Base-by-base conservation (phyloP, 2,329 filamentous ascomycete species). In the Paramyrothecium sp. region DNA sequence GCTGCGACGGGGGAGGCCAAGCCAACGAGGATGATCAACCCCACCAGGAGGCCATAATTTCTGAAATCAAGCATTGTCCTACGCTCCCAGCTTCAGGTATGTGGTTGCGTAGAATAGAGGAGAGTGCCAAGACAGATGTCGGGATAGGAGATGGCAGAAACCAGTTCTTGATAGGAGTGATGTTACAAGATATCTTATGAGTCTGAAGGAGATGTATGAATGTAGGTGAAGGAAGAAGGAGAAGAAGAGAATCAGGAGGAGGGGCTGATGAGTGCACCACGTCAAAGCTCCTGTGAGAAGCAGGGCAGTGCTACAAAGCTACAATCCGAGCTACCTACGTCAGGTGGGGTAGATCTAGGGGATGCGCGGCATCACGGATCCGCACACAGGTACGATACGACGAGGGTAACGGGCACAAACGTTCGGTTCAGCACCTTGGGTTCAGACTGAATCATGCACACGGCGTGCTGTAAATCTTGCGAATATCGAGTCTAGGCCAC, bases 1-100 rank as follows among this genome's bases (percentile, higher is more conserved):
- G 90, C 91, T 64, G 89, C 80, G 38, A 85, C 84, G 19, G 89
- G 90, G 59, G 81, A 81, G 55, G 88, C 85, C 67, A 91, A 84
- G 63, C 85, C 76, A 65, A 92, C 78, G 63, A 94, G 76, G 63
- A 91, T 69, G 55, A 84, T 72, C 64, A 88, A 67, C 66, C 80
- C 82, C 72, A 86, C 68, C 59, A 86, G 67, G 66, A 84, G 72
- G 67, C 79, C 76, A 64, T 77, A 76, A 54, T 75, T 75, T 68
- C 77, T 81, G 62, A 78, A 67, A 60, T 74, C 72, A 64, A 78
- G 72, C 83, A 86, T 86, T 60, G 59, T 63, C 57, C 55, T 41
- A 52, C 58, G 60, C 49, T 57, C 53, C 47, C 55, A 55, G 57
- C 61, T 57, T 62, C 61, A 63, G 58, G 55, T 30, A 30, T 4